These are phyloP conservation scores for Hibiscus syriacus DNA, from an alignment of 345 rosid species.

Conservation along the genomic window DNA sequence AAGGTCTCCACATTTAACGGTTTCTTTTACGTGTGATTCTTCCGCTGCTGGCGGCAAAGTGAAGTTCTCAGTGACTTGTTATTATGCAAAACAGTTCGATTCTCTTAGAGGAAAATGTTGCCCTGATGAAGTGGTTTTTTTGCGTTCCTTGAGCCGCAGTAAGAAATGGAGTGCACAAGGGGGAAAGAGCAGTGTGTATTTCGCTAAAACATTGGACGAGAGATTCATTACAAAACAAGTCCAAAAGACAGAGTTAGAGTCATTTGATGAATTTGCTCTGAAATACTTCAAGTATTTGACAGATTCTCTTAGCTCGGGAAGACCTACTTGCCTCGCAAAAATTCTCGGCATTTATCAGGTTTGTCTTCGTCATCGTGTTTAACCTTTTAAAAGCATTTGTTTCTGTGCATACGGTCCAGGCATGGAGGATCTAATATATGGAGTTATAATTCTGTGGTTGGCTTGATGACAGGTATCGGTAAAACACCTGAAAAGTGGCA, in stretches of 20 bases:
- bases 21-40: slow-evolving; percentile 63
- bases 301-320: too few relatives aligned
- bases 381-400: background rate
- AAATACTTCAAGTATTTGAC: slow-evolving; percentile 74
- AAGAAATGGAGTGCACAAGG: too few relatives aligned
- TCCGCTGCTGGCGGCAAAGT: slow-evolving; percentile 54
- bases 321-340: slow-evolving; percentile 97
- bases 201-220: too few relatives aligned
- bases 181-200: too few relatives aligned
- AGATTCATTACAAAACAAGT: slow-evolving; percentile 93
- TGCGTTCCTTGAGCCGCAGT: slow-evolving; percentile 87
- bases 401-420: background rate
- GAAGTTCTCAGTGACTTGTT: slow-evolving; percentile 83
- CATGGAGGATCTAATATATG: background rate
- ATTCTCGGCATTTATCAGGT: slow-evolving; percentile 98
- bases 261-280: slow-evolving; percentile 83
- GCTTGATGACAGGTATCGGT: too few relatives aligned
- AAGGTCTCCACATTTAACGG: slow-evolving; percentile 66
- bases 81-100: slow-evolving; percentile 82
- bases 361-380: slow-evolving; percentile 12
- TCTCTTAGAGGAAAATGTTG: too few relatives aligned
- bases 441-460: slow-evolving; percentile 6
- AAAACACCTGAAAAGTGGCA: slow-evolving; percentile 73
- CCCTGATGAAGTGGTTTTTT: slow-evolving; percentile 66
- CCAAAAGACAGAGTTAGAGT: slow-evolving; percentile 74